phyloP scores from a whole-genome alignment of 345 rosid genomes.

The Schrenkiella parvula region DNA sequence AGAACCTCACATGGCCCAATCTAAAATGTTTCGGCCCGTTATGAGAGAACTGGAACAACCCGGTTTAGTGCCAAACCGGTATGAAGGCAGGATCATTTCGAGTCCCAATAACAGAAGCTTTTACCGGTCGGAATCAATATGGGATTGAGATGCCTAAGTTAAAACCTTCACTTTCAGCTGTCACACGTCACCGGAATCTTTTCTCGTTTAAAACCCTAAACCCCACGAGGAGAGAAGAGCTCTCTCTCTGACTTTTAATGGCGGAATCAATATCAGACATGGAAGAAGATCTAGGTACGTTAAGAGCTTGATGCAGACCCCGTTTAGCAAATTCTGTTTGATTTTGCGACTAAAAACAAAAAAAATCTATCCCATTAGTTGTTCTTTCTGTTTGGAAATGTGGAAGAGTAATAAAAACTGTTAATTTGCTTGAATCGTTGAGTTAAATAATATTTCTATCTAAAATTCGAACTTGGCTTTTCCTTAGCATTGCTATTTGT shows the following conservation, averaged over 20 bases:
- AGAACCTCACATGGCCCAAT: slow-evolving; percentile 5
- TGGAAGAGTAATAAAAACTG: neutral
- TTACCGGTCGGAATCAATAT: neutral
- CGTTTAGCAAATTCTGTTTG: neutral
- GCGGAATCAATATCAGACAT: neutral
- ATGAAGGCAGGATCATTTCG: neutral
- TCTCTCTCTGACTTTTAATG: neutral
- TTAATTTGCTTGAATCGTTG: neutral
- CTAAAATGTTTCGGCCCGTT: neutral
- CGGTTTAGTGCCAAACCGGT: neutral
- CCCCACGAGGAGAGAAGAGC: slow-evolving; percentile 1
- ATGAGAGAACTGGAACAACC: neutral
- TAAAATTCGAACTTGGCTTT: neutral
- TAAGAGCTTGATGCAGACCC: neutral
- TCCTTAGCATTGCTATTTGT: neutral
- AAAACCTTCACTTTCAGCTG: neutral
- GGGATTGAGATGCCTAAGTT: neutral
- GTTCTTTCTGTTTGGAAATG: neutral
- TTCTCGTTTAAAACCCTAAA: slow-evolving; percentile 8
- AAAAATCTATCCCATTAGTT: neutral
- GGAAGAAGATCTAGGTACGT: slow-evolving; percentile 21
- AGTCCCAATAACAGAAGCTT: neutral
- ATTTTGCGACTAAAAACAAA: neutral
- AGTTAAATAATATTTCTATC: neutral
- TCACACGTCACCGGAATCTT: neutral